Evolutionary conservation across 2,329 filamentous ascomycete genomes (phyloP).

Genomic region (Curvularia spicifera): DNA sequence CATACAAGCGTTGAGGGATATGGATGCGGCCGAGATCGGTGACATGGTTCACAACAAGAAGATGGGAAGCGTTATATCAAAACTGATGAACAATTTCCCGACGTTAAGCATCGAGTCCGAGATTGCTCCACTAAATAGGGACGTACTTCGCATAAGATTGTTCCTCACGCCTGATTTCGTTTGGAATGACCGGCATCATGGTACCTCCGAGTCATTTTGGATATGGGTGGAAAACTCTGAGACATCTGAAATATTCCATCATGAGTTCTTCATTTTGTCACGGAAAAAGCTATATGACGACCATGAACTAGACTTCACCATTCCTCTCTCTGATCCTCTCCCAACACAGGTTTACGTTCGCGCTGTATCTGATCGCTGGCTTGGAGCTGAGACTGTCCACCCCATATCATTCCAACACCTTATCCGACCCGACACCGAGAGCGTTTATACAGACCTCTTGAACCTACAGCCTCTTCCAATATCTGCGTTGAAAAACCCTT

Average conservation of each 20-base stretch:
- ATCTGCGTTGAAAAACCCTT: conserved; percentile 82
- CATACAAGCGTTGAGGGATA: conserved; percentile 85
- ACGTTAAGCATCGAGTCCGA: conserved; percentile 90
- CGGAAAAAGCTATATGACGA: conserved; percentile 89
- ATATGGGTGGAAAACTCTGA: conserved; percentile 99
- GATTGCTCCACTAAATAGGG: conserved; percentile 92
- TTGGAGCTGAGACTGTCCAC: conserved; percentile 93
- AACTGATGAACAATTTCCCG: conserved; percentile 87
- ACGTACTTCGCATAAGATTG: conserved; percentile 90
- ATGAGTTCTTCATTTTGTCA: conserved; percentile 94
- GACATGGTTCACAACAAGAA: conserved; percentile 87
- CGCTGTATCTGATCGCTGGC: conserved; percentile 92
- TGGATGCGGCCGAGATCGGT: conserved; percentile 91
- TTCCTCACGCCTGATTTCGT: conserved; percentile 86
- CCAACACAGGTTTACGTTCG: conserved; percentile 96
- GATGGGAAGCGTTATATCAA: conserved; percentile 82
- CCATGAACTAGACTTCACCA: conserved; percentile 98
- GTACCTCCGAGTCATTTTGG: conserved; percentile 95
- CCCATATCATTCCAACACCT: conserved; percentile 97
- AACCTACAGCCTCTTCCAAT: conserved; percentile 90
- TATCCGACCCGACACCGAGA: conserved; percentile 96
- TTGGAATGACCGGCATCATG: conserved; percentile 94
- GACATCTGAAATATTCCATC: conserved; percentile 95
- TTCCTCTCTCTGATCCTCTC: conserved; percentile 89
- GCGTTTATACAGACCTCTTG: conserved; percentile 91